phyloP scores from a whole-genome alignment of 345 rosid species.

The Acer saccharum region DNA sequence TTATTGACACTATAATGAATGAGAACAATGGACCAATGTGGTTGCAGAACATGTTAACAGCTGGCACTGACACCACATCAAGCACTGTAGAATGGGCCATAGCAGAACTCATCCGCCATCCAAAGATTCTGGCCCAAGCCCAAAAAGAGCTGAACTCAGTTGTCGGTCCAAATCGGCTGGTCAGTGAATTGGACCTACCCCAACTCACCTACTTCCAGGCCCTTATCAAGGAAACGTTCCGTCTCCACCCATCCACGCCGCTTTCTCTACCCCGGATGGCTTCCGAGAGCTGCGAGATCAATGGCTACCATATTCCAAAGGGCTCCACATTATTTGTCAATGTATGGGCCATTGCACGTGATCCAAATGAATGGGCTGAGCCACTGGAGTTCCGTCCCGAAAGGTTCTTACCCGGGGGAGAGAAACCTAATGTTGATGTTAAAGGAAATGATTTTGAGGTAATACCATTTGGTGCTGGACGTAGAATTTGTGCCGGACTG shows the following conservation, averaged over 20 bases:
- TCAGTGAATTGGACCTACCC: slow-evolving; percentile 56
- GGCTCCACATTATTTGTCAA: slow-evolving; percentile 64
- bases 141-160: slow-evolving; percentile 62
- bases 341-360: slow-evolving; percentile 89
- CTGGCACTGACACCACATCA: slow-evolving; percentile 95
- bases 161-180: slow-evolving; percentile 54
- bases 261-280: slow-evolving; percentile 76
- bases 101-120: slow-evolving; percentile 83
- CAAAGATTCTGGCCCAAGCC: slow-evolving; percentile 45
- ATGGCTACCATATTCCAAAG: slow-evolving; percentile 71
- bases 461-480: slow-evolving; percentile 86
- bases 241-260: slow-evolving; percentile 85
- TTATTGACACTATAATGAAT: too few relatives aligned
- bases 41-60: slow-evolving; percentile 79
- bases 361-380: slow-evolving; percentile 68
- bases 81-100: slow-evolving; percentile 93
- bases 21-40: too few relatives aligned
- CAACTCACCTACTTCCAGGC: slow-evolving; percentile 69
- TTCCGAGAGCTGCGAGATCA: slow-evolving; percentile 67
- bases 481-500: slow-evolving; percentile 83
- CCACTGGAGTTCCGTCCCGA: slow-evolving; percentile 66
- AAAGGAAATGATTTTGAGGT: slow-evolving; percentile 73
- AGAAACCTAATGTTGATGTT: slow-evolving; percentile 57
- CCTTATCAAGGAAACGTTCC: slow-evolving; percentile 75
- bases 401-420: slow-evolving; percentile 76